A percentile compares a stretch with the other conserved stretches of the same genome.
These are phyloP conservation scores for Vigna trinervia DNA, from an alignment of 306 rosid species.

Conservation along the genomic window DNA sequence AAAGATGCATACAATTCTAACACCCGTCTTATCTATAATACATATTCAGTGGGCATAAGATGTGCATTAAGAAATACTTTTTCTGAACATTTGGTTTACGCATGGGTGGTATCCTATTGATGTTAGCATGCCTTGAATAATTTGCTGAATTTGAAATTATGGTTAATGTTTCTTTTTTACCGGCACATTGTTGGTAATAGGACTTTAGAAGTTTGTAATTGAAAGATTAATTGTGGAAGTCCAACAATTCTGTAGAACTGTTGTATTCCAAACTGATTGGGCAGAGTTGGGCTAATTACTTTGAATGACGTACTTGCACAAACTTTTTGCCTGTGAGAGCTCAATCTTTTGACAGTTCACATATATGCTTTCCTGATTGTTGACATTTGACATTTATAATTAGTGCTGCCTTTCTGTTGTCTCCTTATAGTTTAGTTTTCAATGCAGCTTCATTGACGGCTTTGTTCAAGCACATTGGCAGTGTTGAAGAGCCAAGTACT, in stretches of 20 bases:
- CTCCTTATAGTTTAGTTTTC: constrained; percentile 50
- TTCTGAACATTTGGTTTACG: constrained; percentile 24
- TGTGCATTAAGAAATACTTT: not conserved
- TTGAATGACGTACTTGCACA: not conserved
- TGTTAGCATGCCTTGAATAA: constrained; percentile 16
- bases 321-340: not conserved
- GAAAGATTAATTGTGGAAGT: constrained; percentile 25
- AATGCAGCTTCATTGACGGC: constrained; percentile 89
- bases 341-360: not conserved
- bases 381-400: constrained; percentile 2
- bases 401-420: constrained; percentile 27
- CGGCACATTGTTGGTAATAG: constrained; percentile 15
- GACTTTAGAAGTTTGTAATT: constrained; percentile 29
- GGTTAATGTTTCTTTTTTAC: not conserved
- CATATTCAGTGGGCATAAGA: not conserved
- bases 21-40: constrained; percentile 15
- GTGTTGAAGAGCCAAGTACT: constrained; percentile 76
- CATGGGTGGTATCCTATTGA: constrained; percentile 27
- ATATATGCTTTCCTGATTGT: constrained; percentile 9
- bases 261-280: constrained; percentile 14
- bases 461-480: constrained; percentile 90
- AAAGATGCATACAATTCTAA: constrained; percentile 1
- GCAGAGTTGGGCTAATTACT: constrained; percentile 8
- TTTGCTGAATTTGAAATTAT: constrained; percentile 14
- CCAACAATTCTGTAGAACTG: constrained; percentile 30